Conservation (phyloP, 805 yeast species). For the Metschnikowia bowlesiae region DNA sequence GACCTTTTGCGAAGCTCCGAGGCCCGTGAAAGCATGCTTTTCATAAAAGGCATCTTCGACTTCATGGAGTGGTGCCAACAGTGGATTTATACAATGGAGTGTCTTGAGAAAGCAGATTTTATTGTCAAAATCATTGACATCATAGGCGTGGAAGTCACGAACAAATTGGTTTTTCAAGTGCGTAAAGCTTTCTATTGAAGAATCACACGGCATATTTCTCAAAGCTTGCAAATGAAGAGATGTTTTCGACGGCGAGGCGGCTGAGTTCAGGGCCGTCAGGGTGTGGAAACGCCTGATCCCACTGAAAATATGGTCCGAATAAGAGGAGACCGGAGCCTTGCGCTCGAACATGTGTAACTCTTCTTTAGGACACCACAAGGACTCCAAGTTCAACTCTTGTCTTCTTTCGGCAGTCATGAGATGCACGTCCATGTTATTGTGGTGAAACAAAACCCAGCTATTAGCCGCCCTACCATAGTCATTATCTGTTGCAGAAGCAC, state of each 20-base stretch:
- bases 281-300: conserved; percentile 38
- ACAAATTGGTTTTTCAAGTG: conserved; percentile 6
- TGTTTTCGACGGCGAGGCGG: neutral
- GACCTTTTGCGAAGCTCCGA: conserved; percentile 17
- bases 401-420: conserved; percentile 70
- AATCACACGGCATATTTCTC: conserved; percentile 1
- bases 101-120: conserved; percentile 23
- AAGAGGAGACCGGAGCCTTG: conserved; percentile 13
- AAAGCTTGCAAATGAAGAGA: conserved; percentile 2
- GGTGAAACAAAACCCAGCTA: conserved; percentile 81
- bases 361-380: conserved; percentile 51
- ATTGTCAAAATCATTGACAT: conserved; percentile 17
- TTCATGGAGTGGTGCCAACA: conserved; percentile 21
- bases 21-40: conserved; percentile 24
- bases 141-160: conserved; percentile 2
- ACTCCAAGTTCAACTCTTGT: conserved; percentile 63
- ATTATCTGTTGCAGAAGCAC: conserved; percentile 47
- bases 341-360: conserved; percentile 28
- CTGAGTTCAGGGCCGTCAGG: conserved; percentile 9
- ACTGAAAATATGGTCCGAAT: conserved; percentile 22
- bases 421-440: conserved; percentile 68
- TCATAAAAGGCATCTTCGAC: conserved; percentile 23
- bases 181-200: neutral
- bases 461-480: conserved; percentile 58
- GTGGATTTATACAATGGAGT: conserved; percentile 25